Evolutionary conservation across 352 stramenopile species (phyloP), one percentile per base, ranked within the genome.

Genomic region (Pythium volutum): DNA sequence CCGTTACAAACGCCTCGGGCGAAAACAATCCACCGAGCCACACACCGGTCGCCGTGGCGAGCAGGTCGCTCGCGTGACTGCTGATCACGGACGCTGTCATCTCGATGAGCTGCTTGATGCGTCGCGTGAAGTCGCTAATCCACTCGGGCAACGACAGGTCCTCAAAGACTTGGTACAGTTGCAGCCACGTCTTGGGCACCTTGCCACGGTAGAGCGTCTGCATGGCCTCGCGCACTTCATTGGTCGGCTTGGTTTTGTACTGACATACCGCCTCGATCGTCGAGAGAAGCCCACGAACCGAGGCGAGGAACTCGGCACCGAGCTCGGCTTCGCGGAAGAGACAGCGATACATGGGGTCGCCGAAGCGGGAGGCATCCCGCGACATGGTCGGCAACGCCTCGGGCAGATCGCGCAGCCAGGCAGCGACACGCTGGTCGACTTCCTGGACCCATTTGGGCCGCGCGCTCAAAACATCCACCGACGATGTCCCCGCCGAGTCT

Each of bases 21-120:
- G 84, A 96, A 62, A 98, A 97, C 36, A 98, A 75, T 0, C 90
- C 89, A n/a, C 93, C 93, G 22, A 98, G 70, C 91, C 93, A 97
- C 46, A 97, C 81, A 22, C 82, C 78, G 23, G 51, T 52, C 23
- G 68, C 34, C 16, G 62, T 47, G 46, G 42, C 62, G 53, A 77
- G 53, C n/a, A 91, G 59, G 12, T 84, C 66, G 23, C 69, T 73
- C 12, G 68, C 69, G 5, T 74, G 10, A 11, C 31, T 36, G 14
- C 31, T 66, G 5, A 89, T 67, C 14, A 74, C 69, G 50, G 70
- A 73, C n/a, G 45, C 12, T 0, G 64, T 50, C 46, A 94, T 50
- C 15, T 64, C 46, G 4, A 68, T 69, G 18, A 94, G 65, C 61
- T 96, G 87, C n/a, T 78, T 70, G 9, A 96, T 60, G 2, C 88